Conservation (phyloP, 2,329 filamentous ascomycete species). For the Colletotrichum theobromicola region DNA sequence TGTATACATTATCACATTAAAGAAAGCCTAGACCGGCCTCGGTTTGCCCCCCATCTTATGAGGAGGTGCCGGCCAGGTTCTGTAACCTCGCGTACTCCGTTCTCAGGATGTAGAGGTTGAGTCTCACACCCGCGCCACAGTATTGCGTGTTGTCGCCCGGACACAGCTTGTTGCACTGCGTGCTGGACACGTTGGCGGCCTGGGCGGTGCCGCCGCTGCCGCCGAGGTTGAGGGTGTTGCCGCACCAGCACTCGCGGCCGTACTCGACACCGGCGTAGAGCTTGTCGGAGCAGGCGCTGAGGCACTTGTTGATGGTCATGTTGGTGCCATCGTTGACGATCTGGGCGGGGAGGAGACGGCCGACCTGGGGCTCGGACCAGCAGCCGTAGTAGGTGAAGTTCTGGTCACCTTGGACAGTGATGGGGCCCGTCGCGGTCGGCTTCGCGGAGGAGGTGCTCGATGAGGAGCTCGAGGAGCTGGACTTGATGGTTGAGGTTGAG, state of each 20-base stretch:
- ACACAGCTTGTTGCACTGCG: neutral
- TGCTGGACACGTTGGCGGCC: slow-evolving; percentile 15
- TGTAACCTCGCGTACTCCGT: neutral
- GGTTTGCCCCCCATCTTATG: neutral
- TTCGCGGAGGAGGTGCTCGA: neutral
- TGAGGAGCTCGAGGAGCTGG: neutral
- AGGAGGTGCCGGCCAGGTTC: neutral
- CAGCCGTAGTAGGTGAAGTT: slow-evolving; percentile 44
- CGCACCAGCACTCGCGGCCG: slow-evolving; percentile 26
- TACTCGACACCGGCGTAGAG: slow-evolving; percentile 25
- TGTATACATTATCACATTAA: neutral
- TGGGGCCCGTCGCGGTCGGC: slow-evolving; percentile 28
- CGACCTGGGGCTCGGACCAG: slow-evolving; percentile 35
- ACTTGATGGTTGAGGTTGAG: neutral
- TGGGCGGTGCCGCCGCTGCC: slow-evolving; percentile 17
- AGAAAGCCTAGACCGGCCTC: neutral
- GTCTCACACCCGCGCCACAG: slow-evolving; percentile 26
- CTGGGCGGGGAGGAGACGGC: slow-evolving; percentile 34
- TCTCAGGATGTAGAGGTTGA: slow-evolving; percentile 36
- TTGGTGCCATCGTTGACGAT: slow-evolving; percentile 30
- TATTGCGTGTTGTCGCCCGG: slow-evolving; percentile 12
- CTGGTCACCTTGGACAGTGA: slow-evolving; percentile 36
- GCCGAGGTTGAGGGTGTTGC: slow-evolving; percentile 28
- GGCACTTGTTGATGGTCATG: slow-evolving; percentile 24
- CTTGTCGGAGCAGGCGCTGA: slow-evolving; percentile 20